Base-by-base conservation (phyloP, 1,284 basidiomycete genomes). In the Ustilago xerochloae region DNA sequence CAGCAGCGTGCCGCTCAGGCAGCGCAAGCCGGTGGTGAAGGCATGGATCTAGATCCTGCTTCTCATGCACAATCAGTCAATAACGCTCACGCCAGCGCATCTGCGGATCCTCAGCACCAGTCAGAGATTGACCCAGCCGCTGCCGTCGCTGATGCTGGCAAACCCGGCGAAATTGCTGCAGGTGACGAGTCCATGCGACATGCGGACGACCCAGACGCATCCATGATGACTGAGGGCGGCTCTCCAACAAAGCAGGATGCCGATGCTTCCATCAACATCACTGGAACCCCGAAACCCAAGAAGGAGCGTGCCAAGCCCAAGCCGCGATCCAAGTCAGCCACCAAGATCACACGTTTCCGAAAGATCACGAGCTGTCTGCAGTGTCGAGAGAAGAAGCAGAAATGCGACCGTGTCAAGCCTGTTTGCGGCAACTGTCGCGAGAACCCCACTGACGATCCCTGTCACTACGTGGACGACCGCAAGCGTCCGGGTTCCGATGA, bases 301-400 rank as follows among this genome's bases (percentile, higher is more conserved):
- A 75, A 70, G 55, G 70, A 77, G 48, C 71, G 77, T 16, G 77
- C 77, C 55, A 78, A 70, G 45, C 70, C 74, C 35, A 72, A 69
- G 22, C 72, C 72, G 22, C 74, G 74, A 35, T 69, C 70, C 65
- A 77, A 73, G 43, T 69, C 74, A 3, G 66, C 63, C 18, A 75
- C 67, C 56, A 81, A 81, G 60, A 81, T 80, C 62, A 80, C 72
- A 30, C 78, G 79, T 30, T 77, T 67, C 53, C 63, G 79, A 32
- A 78, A 79, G 61, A 79, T 81, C 53, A 81, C 69, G 28, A 76
- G 72, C 52, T 81, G 79, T 43, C 58, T 78, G 15, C 72, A 75
- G 45, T 81, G 79, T 46, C 63, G 79, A 48, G 78, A 78, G 30
- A 73, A 67, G 63, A 81, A 81, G 69, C 79, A 79, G 59, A 81